These are phyloP conservation scores for Penicillium roqueforti DNA, from an alignment of 495 filamentous ascomycete genomes.

Conservation along the genomic window DNA sequence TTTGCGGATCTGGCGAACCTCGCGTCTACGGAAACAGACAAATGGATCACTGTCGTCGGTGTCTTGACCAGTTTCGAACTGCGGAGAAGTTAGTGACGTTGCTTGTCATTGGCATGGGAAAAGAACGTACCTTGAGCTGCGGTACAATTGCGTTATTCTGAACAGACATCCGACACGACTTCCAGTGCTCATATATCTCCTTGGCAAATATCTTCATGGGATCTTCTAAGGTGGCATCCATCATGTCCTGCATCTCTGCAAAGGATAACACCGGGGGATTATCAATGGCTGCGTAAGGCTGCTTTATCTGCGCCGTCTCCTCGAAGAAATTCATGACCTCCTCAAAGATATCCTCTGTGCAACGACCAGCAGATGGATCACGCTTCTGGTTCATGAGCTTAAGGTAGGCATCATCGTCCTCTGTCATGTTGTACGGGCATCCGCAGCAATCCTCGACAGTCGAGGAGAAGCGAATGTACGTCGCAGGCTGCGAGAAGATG, in stretches of 20 bases:
- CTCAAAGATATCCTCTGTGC: slow-evolving; percentile 88
- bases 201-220: slow-evolving; percentile 70
- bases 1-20: slow-evolving; percentile 90
- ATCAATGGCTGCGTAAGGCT: slow-evolving; percentile 86
- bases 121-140: slow-evolving; percentile 59
- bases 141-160: slow-evolving; percentile 68
- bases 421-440: slow-evolving; percentile 86
- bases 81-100: slow-evolving; percentile 22
- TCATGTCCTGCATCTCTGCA: slow-evolving; percentile 71
- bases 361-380: slow-evolving; percentile 51
- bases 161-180: slow-evolving; percentile 56
- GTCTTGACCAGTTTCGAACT: slow-evolving; percentile 88
- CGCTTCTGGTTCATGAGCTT: slow-evolving; percentile 77
- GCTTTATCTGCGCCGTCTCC: slow-evolving; percentile 70
- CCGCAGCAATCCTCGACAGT: slow-evolving; percentile 93
- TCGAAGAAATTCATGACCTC: slow-evolving; percentile 93
- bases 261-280: slow-evolving; percentile 73
- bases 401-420: slow-evolving; percentile 82
- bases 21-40: slow-evolving; percentile 95
- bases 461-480: slow-evolving; percentile 96
- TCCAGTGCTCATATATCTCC: slow-evolving; percentile 91
- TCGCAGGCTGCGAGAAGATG: slow-evolving; percentile 73
- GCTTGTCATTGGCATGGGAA: background rate
- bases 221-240: slow-evolving; percentile 67
- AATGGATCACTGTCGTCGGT: slow-evolving; percentile 96